Evolutionary conservation across 345 rosid species (phyloP).

Genomic region (Moricandia arvensis): DNA sequence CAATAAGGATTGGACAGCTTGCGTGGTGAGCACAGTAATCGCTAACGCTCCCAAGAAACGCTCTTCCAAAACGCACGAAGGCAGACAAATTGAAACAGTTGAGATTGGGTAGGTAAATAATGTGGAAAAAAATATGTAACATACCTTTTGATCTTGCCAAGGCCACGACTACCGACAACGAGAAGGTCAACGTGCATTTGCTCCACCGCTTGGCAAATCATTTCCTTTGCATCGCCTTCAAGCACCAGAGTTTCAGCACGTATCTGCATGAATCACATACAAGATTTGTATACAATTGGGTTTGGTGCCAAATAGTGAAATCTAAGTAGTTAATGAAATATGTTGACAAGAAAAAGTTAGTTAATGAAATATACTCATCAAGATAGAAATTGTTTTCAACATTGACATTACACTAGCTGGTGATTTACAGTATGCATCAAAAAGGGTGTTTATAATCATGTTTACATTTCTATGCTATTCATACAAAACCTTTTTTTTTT

Average conservation of each 20-base stretch:
- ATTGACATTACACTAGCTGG: not conserved
- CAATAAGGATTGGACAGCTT: slow-evolving; percentile 67
- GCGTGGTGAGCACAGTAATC: slow-evolving; percentile 78
- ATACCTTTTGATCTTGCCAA: slow-evolving; percentile 42
- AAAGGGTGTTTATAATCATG: not conserved
- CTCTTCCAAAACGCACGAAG: slow-evolving; percentile 41
- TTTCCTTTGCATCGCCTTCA: slow-evolving; percentile 42
- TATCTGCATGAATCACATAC: slow-evolving; percentile 21
- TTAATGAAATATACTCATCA: not conserved
- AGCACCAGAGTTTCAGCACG: slow-evolving; percentile 36
- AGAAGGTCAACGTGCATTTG: slow-evolving; percentile 41
- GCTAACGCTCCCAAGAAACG: slow-evolving; percentile 78
- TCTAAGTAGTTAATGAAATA: not conserved
- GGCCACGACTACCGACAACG: slow-evolving; percentile 47
- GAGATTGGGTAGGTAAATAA: not conserved
- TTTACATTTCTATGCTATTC: not conserved
- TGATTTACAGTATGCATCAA: not conserved
- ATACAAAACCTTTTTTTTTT: too few relatives aligned
- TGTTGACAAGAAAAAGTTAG: too few relatives aligned
- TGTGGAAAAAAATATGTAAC: not conserved
- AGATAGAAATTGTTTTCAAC: not conserved
- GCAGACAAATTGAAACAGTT: not conserved
- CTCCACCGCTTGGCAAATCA: slow-evolving; percentile 39
- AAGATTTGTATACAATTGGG: not conserved
- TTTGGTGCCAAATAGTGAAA: not conserved